These are phyloP conservation scores for Takakia lepidozioides DNA, from an alignment of 225 moss, liverwort and hornwort species.

Conservation along the genomic window DNA sequence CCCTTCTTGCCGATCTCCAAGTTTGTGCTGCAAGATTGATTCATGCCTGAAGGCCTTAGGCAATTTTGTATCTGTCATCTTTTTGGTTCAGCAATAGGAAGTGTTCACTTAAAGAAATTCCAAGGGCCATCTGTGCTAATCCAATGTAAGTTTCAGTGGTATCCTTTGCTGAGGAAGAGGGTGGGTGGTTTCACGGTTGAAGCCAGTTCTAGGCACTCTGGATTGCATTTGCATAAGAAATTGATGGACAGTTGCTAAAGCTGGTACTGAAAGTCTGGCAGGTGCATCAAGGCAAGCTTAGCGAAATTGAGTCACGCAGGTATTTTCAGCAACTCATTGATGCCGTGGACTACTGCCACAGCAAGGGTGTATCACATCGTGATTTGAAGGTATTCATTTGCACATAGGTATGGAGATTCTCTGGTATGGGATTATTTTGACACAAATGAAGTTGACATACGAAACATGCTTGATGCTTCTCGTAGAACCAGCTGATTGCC, in stretches of 20 bases:
- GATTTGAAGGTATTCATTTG: conserved; percentile 72
- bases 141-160: too few relatives aligned
- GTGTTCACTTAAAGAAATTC: too few relatives aligned
- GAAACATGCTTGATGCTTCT: not conserved
- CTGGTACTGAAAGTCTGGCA: conserved; percentile 18
- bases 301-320: conserved; percentile 73
- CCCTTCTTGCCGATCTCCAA: not conserved
- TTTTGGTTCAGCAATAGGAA: too few relatives aligned
- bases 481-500: too few relatives aligned
- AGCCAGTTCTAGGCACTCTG: too few relatives aligned
- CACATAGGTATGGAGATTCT: not conserved
- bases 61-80: not conserved
- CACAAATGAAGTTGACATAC: too few relatives aligned
- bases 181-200: too few relatives aligned
- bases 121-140: too few relatives aligned
- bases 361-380: conserved; percentile 97
- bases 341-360: conserved; percentile 92
- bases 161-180: too few relatives aligned
- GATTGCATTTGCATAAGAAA: too few relatives aligned
- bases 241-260: not conserved
- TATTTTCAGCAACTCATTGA: conserved; percentile 98
- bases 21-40: too few relatives aligned
- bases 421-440: not conserved
- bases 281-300: conserved; percentile 96
- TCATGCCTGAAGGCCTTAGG: too few relatives aligned